phyloP scores from a whole-genome alignment of 148 eudicot species.

The Polygonum maritimum region DNA sequence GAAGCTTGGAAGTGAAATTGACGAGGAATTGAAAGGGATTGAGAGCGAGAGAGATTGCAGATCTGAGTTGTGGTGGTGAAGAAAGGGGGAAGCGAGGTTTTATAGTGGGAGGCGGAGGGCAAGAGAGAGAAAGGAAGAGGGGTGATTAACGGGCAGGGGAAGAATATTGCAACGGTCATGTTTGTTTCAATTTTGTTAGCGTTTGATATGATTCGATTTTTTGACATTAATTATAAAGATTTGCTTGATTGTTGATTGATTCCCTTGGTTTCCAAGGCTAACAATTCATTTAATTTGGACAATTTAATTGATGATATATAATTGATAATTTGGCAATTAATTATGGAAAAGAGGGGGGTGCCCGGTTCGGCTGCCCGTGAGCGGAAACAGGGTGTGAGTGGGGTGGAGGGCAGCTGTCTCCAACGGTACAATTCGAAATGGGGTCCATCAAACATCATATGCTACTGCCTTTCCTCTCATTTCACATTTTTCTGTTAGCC shows the following conservation, averaged over 20 bases:
- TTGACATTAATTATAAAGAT: neutral
- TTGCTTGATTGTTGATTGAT: neutral
- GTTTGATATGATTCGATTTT: neutral
- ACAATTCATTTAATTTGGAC: neutral
- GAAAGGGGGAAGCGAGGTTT: neutral
- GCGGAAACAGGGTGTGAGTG: neutral
- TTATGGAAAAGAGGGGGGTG: neutral
- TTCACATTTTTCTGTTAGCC: neutral
- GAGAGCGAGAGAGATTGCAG: neutral
- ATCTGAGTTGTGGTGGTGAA: neutral
- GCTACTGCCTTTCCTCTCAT: neutral
- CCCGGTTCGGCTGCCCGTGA: neutral
- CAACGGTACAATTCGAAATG: neutral
- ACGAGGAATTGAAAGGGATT: neutral
- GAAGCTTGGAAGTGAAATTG: neutral
- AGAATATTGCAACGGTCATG: neutral
- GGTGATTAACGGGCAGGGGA: neutral
- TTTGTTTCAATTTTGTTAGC: neutral
- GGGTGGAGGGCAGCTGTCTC: conserved; percentile 1
- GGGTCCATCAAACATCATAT: neutral
- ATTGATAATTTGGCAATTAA: too few species aligned
- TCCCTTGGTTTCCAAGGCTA: neutral
- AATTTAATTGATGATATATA: too few species aligned
- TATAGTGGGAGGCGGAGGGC: neutral
- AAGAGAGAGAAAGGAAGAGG: neutral